Evolutionary conservation across 371 early-diverging fungal genomes (phyloP), one percentile per base, ranked within the genome.

Genomic region (Funneliformis caledonium): DNA sequence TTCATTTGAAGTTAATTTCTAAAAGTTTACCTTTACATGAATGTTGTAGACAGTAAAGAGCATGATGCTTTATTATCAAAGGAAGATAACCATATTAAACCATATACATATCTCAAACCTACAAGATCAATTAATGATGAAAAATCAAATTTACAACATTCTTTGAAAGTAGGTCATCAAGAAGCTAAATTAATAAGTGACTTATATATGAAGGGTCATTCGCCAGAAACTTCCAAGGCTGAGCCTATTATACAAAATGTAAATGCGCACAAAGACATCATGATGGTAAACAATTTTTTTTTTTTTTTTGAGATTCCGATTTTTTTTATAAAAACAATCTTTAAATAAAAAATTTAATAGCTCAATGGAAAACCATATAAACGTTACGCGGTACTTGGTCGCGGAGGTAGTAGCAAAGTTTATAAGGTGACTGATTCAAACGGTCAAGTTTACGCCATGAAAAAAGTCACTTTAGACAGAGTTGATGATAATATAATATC

Each of bases 401-500:
- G 93, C 48, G 99, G 99, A 42, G 97, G 96, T 74, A 93, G 93
- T 62, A 92, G 93, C 72, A 96, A 93, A 84, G 99, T 99, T 9
- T 97, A 91, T 86, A 96, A 94, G 82, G 97, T 97, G 2, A 86
- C 96, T 81, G 85, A 92, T 5, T 84, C 86, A 7, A 88, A 89
- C 80, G 86, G 87, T 59, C 85, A 94, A 69, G 87, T 95, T 8
- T 95, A 88, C 84, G 99, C 99, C 0, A 85, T 99, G 22, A 99
- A 99, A 83, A 93, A 91, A 76, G 95, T 98, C 26, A 89, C 93
- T 47, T 86, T 95, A 67, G 88, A 90, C 26, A 89, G 88, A 2
- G 90, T 91, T 9, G 96, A 96, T 60, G 85, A 89, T 45, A 80
- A 83, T 62, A 88, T 92, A 2, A 83, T 93, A 72, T 85, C 90